Base-by-base conservation (phyloP, 208 protist genomes). In the Crithidia bombi region DNA sequence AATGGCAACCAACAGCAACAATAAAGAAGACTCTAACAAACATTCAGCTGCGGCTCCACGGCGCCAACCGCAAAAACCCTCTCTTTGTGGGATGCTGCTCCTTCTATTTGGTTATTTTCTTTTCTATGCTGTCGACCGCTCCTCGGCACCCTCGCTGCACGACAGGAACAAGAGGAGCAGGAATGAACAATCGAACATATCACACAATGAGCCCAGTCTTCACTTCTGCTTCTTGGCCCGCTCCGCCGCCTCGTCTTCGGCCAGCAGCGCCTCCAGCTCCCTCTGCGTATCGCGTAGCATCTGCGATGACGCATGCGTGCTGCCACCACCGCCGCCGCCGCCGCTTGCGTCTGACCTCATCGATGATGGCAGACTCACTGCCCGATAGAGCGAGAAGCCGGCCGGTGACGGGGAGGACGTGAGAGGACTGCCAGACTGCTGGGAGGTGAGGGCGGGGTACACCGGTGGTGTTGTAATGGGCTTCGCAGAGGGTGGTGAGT, bases 221-320 rank as follows among this genome's bases (percentile, higher is more conserved):
- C 21, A 4, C 39, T 12, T 50, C 58, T 52, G 30, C 26, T 12
- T 64, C 51, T 73, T 55, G 19, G 47, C 55, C 15, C 51, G 36
- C 36, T 51, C 65, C 43, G 69, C 67, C 14, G 64, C 75, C 10
- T 79, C 78, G 14, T 86, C 84, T 36, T 90, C 83, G 19, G 89
- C 88, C 75, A 91, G 47, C 36, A 94, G 79, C 35, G 67, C 62
- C 56, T 84, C 76, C 41, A 91, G 68, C 70, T 91, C 81, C 35
- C 68, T 38, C 72, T 90, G 85, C n/a, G 89, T 87, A 32, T 90
- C 79, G 14, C 78, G 83, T 46, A 91, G 69, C 78, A 91, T 81
- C 21, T 81, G 61, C 25, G 87, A 93, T 1, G 82, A 86, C 11
- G 79, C 73, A 33, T 72, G 69, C n/a, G n/a, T n/a, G n/a, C n/a